Conservation (phyloP, 371 early-diverging fungal genomes). For the Mucor piriformis region DNA sequence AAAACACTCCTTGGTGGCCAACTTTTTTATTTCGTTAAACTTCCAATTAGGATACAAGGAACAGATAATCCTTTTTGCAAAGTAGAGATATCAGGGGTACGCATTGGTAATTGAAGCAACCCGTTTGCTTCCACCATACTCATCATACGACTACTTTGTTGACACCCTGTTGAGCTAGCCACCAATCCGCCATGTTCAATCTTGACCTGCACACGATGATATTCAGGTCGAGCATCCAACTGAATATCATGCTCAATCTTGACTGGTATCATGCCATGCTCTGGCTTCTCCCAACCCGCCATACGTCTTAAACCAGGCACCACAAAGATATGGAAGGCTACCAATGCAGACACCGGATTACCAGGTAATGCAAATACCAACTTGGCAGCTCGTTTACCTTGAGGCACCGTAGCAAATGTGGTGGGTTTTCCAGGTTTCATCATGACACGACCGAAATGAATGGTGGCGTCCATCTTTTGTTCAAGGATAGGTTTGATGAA, state of each 20-base stretch:
- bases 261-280: constrained; percentile 58
- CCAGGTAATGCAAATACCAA: constrained; percentile 91
- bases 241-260: constrained; percentile 63
- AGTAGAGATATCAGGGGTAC: constrained; percentile 27
- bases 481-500: constrained; percentile 85
- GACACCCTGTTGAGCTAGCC: constrained; percentile 73
- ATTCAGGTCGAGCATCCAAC: constrained; percentile 88
- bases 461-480: constrained; percentile 69
- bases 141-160: constrained; percentile 81
- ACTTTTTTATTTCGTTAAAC: constrained; percentile 16
- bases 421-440: constrained; percentile 97
- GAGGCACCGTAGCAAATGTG: constrained; percentile 82
- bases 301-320: constrained; percentile 81
- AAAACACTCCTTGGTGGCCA: neutral
- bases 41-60: constrained; percentile 40
- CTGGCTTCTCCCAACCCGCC: constrained; percentile 59
- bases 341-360: constrained; percentile 91
- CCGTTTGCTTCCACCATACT: constrained; percentile 84
- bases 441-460: constrained; percentile 88
- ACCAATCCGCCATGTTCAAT: constrained; percentile 31
- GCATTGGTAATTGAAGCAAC: constrained; percentile 65
- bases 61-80: constrained; percentile 30
- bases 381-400: constrained; percentile 19
- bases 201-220: constrained; percentile 68
- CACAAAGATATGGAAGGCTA: constrained; percentile 88